Conservation (phyloP, 306 rosid genomes). For the Cicer yamashitae region DNA sequence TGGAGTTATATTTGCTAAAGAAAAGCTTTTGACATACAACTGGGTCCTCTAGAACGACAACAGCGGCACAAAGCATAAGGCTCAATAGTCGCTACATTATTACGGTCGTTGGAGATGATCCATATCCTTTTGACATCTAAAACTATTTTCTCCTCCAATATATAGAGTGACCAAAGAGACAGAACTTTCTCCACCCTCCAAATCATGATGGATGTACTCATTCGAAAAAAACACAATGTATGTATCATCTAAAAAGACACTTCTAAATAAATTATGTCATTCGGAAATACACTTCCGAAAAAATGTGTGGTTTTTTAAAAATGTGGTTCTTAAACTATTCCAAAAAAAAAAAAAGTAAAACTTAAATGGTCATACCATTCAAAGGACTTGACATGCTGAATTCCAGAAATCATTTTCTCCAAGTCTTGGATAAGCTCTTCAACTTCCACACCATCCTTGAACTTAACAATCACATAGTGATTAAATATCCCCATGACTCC, state of each 20-base stretch:
- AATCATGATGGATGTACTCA: too few relatives aligned
- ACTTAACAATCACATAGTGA: constrained; percentile 83
- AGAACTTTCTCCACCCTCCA: too few relatives aligned
- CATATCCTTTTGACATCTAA: not conserved
- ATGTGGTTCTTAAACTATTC: too few relatives aligned
- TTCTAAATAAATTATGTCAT: too few relatives aligned
- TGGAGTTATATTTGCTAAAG: too few relatives aligned
- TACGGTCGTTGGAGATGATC: not conserved
- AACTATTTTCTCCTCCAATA: constrained; percentile 22
- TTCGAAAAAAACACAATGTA: too few relatives aligned
- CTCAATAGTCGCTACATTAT: not conserved
- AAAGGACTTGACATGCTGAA: constrained; percentile 73
- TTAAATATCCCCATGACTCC: constrained; percentile 75
- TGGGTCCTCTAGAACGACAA: not conserved
- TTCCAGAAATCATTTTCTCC: constrained; percentile 66
- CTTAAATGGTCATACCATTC: constrained; percentile 56
- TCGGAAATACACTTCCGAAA: too few relatives aligned
- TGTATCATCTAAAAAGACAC: too few relatives aligned
- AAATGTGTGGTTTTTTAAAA: too few relatives aligned
- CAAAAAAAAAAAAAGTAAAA: not conserved
- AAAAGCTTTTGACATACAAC: too few relatives aligned
- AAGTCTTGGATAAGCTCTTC: constrained; percentile 67
- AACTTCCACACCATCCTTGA: constrained; percentile 70
- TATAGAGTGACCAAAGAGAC: not conserved
- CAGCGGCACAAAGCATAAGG: not conserved